phyloP scores from a whole-genome alignment of 2,329 filamentous ascomycete species.

The Lizonia empirigonia region DNA sequence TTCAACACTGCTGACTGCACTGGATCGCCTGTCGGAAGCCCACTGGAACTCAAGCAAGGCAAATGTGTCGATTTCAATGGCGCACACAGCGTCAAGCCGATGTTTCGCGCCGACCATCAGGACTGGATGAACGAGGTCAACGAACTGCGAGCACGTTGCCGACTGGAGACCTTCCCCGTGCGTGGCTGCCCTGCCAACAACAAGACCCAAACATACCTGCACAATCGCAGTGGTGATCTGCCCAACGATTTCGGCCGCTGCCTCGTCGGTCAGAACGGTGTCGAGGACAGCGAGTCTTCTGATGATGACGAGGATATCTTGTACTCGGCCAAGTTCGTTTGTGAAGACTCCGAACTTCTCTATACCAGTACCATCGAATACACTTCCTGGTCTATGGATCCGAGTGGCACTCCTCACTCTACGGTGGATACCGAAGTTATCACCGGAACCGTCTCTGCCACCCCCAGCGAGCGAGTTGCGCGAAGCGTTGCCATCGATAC shows the following conservation, averaged over 20 bases:
- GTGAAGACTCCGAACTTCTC: constrained; percentile 3
- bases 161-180: constrained; percentile 18
- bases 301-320: background rate
- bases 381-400: constrained; percentile 25
- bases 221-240: background rate
- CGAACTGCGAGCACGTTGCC: constrained; percentile 15
- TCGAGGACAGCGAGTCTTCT: background rate
- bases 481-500: background rate
- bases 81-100: constrained; percentile 24
- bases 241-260: constrained; percentile 2
- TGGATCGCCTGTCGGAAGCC: constrained; percentile 18
- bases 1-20: constrained; percentile 26
- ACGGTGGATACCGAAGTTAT: background rate
- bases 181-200: constrained; percentile 8
- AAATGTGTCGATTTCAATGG: constrained; percentile 24
- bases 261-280: constrained; percentile 9
- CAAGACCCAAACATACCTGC: background rate
- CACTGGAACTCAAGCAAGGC: constrained; percentile 26
- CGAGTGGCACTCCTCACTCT: constrained; percentile 6
- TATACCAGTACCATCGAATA: constrained; percentile 3
- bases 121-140: constrained; percentile 27
- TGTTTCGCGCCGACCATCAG: constrained; percentile 17
- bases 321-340: constrained; percentile 26
- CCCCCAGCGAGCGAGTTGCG: background rate
- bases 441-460: background rate